Conservation (phyloP, 2,329 filamentous ascomycete genomes). For the Colletotrichum echinochloae region DNA sequence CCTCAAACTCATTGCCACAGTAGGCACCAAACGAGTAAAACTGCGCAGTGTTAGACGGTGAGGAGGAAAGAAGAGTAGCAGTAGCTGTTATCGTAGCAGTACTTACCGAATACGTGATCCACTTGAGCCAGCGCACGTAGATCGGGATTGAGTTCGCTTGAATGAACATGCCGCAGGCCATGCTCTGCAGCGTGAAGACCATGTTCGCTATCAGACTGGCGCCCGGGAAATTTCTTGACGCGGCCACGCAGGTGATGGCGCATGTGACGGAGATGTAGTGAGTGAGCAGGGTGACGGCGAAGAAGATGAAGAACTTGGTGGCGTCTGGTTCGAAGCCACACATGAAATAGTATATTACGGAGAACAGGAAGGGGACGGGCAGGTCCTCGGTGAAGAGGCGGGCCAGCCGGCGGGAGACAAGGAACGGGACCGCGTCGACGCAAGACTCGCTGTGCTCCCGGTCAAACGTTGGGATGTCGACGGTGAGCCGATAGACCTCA, state of each 20-base stretch:
- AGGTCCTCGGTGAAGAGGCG: constrained; percentile 78
- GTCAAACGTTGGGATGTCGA: constrained; percentile 82
- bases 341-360: constrained; percentile 82
- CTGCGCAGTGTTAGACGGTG: constrained; percentile 50
- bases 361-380: constrained; percentile 78
- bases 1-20: constrained; percentile 78
- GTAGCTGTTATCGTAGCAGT: constrained; percentile 45
- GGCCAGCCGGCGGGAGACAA: constrained; percentile 77
- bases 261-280: constrained; percentile 82
- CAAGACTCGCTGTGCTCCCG: constrained; percentile 80
- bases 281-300: constrained; percentile 73
- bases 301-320: constrained; percentile 77
- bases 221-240: constrained; percentile 75
- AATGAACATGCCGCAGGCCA: constrained; percentile 82
- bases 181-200: constrained; percentile 77
- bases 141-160: constrained; percentile 79
- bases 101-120: constrained; percentile 69
- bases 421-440: constrained; percentile 75
- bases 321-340: constrained; percentile 75
- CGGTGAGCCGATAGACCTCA: constrained; percentile 79
- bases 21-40: constrained; percentile 80
- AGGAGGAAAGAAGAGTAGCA: constrained; percentile 24
- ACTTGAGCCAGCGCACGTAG: constrained; percentile 84
- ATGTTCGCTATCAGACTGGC: constrained; percentile 80
- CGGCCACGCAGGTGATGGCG: constrained; percentile 74